These are phyloP conservation scores for Sugiyamaella pinicola DNA, from an alignment of 1,139 yeast genomes.

Conservation along the genomic window DNA sequence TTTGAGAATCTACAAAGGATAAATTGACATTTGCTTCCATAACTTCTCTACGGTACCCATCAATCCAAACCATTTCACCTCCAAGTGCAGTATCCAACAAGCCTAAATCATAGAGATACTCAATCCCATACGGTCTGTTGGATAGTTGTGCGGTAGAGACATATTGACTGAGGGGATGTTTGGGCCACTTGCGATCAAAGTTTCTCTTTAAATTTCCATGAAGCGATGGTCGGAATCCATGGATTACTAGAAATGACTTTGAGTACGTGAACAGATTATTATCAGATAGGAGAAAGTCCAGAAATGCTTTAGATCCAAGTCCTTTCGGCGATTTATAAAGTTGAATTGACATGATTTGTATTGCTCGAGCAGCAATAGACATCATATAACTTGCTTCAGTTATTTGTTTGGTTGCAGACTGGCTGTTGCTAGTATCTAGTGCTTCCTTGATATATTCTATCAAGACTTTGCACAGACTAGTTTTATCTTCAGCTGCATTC, in stretches of 20 bases:
- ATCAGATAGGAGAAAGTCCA: slow-evolving; percentile 51
- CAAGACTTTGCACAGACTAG: slow-evolving; percentile 16
- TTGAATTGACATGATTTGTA: slow-evolving; percentile 74
- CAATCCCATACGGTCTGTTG: slow-evolving; percentile 45
- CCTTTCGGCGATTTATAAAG: slow-evolving; percentile 51
- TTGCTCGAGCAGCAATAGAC: slow-evolving; percentile 63
- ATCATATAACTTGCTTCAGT: slow-evolving; percentile 47
- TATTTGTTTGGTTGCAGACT: not conserved
- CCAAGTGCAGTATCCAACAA: slow-evolving; percentile 64
- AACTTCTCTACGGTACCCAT: slow-evolving; percentile 54
- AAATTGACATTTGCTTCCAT: slow-evolving; percentile 62
- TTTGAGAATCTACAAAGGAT: slow-evolving; percentile 68
- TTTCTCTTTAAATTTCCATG: slow-evolving; percentile 49
- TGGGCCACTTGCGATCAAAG: slow-evolving; percentile 56
- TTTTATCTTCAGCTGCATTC: slow-evolving; percentile 21
- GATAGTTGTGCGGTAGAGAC: slow-evolving; percentile 25
- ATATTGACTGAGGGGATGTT: slow-evolving; percentile 55
- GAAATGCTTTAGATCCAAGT: slow-evolving; percentile 44
- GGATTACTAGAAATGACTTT: slow-evolving; percentile 34
- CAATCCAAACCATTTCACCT: slow-evolving; percentile 52
- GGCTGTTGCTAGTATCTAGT: not conserved
- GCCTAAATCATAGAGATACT: slow-evolving; percentile 60
- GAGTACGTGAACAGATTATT: slow-evolving; percentile 39
- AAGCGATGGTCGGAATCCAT: slow-evolving; percentile 50
- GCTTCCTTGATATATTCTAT: slow-evolving; percentile 13